These are phyloP conservation scores for Cucurbita maxima DNA, from an alignment of 306 rosid species.

Conservation along the genomic window DNA sequence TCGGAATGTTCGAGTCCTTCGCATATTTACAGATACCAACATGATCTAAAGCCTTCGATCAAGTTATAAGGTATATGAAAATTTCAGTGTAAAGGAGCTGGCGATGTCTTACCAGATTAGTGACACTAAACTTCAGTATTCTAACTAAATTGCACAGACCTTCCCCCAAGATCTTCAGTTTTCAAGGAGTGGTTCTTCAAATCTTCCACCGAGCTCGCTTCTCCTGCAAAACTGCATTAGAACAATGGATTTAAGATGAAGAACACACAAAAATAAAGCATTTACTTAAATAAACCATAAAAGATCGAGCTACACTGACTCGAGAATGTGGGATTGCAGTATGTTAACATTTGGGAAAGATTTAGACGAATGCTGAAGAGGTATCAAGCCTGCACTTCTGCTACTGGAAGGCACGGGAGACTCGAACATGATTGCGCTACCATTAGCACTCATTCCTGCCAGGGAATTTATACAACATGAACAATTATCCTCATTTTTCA, in stretches of 20 bases:
- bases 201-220: not conserved
- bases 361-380: not conserved
- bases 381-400: not conserved
- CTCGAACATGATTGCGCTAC: not conserved
- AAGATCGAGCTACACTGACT: not conserved
- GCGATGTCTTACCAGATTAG: not conserved
- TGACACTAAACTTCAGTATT: not conserved
- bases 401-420: not conserved
- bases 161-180: too few relatives aligned
- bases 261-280: not conserved
- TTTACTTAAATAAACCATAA: not conserved
- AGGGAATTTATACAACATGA: not conserved
- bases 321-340: not conserved
- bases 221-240: slow-evolving; percentile 2
- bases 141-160: too few relatives aligned
- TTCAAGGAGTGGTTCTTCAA: not conserved
- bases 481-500: not conserved
- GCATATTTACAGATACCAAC: slow-evolving; percentile 3
- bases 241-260: not conserved
- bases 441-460: slow-evolving; percentile 8
- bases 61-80: not conserved
- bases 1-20: not conserved
- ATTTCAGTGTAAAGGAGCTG: not conserved
- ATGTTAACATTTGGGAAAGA: not conserved
- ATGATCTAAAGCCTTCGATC: not conserved